A percentile compares a stretch with the other conserved stretches of the same genome.
These are phyloP conservation scores for Aquilaria malaccensis DNA, from an alignment of 345 rosid genomes.

Conservation along the genomic window DNA sequence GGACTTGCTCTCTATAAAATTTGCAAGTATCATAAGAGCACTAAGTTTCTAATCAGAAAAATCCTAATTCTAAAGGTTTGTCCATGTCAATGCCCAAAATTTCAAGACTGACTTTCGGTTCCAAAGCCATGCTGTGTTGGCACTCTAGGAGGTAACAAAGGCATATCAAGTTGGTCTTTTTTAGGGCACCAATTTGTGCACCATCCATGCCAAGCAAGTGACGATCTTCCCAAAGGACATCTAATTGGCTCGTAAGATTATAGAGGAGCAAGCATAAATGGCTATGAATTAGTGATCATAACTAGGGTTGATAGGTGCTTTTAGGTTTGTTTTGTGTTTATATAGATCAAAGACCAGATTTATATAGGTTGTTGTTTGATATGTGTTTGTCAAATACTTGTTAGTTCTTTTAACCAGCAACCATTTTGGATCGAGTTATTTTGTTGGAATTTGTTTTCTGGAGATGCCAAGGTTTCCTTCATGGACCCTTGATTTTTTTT, in stretches of 20 bases:
- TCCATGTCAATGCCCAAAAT: conserved; percentile 89
- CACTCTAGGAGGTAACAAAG: conserved; percentile 88
- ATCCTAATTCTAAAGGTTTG: conserved; percentile 81
- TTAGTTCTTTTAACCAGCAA: no score
- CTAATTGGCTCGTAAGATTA: conserved; percentile 72
- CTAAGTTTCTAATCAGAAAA: conserved; percentile 78
- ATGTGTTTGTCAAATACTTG: not conserved
- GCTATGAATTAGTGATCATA: not conserved
- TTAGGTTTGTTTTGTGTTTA: not conserved
- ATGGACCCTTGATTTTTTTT: no score
- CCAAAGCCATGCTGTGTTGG: conserved; percentile 86
- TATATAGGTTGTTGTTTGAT: not conserved
- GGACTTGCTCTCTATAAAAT: conserved; percentile 95
- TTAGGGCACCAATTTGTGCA: conserved; percentile 83
- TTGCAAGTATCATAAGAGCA: conserved; percentile 90
- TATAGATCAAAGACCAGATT: not conserved
- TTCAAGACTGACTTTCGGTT: conserved; percentile 90
- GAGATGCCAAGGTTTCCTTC: no score
- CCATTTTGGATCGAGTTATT: no score
- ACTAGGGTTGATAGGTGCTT: not conserved
- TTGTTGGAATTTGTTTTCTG: no score
- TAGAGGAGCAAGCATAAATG: conserved; percentile 72
- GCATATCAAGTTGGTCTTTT: conserved; percentile 84
- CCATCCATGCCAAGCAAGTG: conserved; percentile 91
- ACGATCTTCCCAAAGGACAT: conserved; percentile 91